phyloP scores from a whole-genome alignment of 352 stramenopile species.

The Globisporangium sylvaticum region DNA sequence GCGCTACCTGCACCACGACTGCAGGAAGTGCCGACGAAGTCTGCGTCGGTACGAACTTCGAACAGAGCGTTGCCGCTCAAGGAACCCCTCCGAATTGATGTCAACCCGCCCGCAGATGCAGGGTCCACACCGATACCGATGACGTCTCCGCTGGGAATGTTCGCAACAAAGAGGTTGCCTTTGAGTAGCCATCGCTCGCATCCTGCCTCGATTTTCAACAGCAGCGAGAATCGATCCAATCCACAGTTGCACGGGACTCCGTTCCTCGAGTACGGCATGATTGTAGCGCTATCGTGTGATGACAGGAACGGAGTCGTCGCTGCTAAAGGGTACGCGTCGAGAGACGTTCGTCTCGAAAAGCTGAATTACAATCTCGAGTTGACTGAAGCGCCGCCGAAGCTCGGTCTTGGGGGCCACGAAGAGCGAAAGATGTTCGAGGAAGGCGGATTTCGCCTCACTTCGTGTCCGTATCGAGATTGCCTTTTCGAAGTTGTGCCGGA shows the following conservation, averaged over 20 bases:
- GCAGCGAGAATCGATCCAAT: slow-evolving; percentile 22
- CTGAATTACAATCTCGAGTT: slow-evolving; percentile 30
- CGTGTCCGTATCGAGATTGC: slow-evolving; percentile 59
- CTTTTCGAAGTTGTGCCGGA: slow-evolving; percentile 72
- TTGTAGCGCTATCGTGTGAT: slow-evolving; percentile 57
- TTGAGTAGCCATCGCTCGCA: slow-evolving; percentile 28
- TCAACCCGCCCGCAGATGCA: slow-evolving; percentile 24
- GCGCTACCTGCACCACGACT: slow-evolving; percentile 1
- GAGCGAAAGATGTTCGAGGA: slow-evolving; percentile 36
- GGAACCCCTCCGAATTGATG: slow-evolving; percentile 42
- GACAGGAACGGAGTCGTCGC: slow-evolving; percentile 49
- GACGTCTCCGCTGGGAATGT: slow-evolving; percentile 43
- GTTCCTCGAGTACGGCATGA: slow-evolving; percentile 72
- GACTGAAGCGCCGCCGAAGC: slow-evolving; percentile 21
- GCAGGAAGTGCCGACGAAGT: slow-evolving; percentile 4
- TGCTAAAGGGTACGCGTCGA: slow-evolving; percentile 51
- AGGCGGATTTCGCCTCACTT: slow-evolving; percentile 33
- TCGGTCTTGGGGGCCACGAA: slow-evolving; percentile 43
- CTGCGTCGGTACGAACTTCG: slow-evolving; percentile 9
- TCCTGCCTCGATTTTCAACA: slow-evolving; percentile 31
- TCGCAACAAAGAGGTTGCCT: slow-evolving; percentile 36
- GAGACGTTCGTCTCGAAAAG: slow-evolving; percentile 53
- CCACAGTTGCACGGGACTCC: slow-evolving; percentile 25
- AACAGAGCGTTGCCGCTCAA: slow-evolving; percentile 17
- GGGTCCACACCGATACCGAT: slow-evolving; percentile 19